Base-by-base conservation (phyloP, 1,284 basidiomycete genomes). In the Moesziomyces parantarcticus region DNA sequence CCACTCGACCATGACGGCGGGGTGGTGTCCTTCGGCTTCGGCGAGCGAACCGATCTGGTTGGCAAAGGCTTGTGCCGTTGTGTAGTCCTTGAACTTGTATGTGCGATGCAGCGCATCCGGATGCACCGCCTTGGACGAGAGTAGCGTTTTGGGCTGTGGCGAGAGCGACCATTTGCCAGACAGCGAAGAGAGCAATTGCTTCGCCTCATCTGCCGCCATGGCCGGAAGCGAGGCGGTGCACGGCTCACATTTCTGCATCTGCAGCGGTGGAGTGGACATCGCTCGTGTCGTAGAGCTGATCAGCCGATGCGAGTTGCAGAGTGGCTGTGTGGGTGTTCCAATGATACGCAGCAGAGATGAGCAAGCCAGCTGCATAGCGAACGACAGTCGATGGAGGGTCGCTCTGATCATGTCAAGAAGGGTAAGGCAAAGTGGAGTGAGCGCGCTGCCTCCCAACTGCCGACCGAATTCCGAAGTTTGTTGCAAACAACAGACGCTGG, bases 1-100 rank as follows among this genome's bases (percentile, higher is more conserved):
- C 79, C 81, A 83, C 48, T 80, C 81, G 20, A 78, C 60, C 58
- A 82, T 62, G 51, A 83, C 59, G 0, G 76, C 76, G 3, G 82
- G 82, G 57, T 83, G 82, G 42, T 83, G 82, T 0, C 76, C 75
- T 29, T 82, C 50, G 5, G 21, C 40, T 39, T 83, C 82, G 1
- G 82, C 75, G n/a, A 73, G 55, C 22, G 53, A 49, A 5, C 73
- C 82, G 26, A 83, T 53, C 23, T 46, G 40, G 23, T 66, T 55
- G 2, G 72, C 58, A 47, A 83, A 83, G 5, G 58, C 46, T 10
- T 75, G 57, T 20, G 79, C 79, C 1, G 76, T 63, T 2, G 50
- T 54, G 46, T 70, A 83, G 51, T 81, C 76, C 36, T 68, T 70
- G 61, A 83, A 83, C 39, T 62, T 63, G 61, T 77, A 82, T 23